These are phyloP conservation scores for Dendrobium nobile DNA, from an alignment of 106 monocot genomes.

Conservation along the genomic window DNA sequence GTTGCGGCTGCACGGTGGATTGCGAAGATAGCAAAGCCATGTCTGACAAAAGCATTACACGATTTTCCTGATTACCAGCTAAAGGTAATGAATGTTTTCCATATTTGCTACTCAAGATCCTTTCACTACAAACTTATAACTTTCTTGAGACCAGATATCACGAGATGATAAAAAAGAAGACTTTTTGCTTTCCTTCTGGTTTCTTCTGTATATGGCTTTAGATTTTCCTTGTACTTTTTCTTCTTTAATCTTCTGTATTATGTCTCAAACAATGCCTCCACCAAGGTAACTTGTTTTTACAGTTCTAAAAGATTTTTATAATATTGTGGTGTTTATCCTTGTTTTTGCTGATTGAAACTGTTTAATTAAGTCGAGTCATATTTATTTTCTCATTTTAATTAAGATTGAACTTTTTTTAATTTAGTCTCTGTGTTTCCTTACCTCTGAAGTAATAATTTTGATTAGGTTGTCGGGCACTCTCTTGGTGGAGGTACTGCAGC, in stretches of 20 bases:
- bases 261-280: background rate
- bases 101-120: background rate
- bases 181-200: background rate
- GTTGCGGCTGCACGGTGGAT: constrained; percentile 98
- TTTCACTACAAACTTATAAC: background rate
- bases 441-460: background rate
- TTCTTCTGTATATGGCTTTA: background rate
- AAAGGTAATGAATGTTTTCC: constrained; percentile 38
- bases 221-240: background rate
- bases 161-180: background rate
- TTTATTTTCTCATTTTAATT: background rate
- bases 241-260: constrained; percentile 1
- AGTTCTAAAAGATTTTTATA: background rate
- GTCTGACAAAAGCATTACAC: constrained; percentile 59
- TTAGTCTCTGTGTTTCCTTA: background rate
- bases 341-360: background rate
- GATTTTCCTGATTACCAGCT: constrained; percentile 72
- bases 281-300: background rate
- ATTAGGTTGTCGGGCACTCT: constrained; percentile 90
- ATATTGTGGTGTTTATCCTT: background rate
- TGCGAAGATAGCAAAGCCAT: constrained; percentile 85
- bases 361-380: too few species aligned
- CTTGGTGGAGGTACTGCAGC: constrained; percentile 96
- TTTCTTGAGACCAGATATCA: background rate
- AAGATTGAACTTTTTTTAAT: background rate